Conservation (phyloP, 179 eudicot genomes). For the Beta corolliflora region DNA sequence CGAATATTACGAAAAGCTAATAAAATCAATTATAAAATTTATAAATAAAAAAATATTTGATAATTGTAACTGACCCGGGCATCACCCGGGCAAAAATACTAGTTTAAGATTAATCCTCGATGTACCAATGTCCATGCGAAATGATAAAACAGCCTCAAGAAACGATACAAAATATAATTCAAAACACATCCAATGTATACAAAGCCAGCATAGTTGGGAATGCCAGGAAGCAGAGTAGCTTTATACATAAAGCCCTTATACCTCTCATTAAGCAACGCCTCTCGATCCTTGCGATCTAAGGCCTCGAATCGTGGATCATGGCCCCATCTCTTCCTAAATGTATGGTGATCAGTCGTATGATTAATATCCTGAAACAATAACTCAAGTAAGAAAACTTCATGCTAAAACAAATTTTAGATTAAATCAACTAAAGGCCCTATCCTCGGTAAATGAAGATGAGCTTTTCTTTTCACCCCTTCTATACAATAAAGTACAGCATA, state of each 20-base stretch:
- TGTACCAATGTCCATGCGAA: no score
- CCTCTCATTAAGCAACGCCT: constrained; percentile 84
- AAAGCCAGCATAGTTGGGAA: no score
- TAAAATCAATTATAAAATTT: no score
- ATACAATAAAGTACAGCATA: constrained; percentile 2
- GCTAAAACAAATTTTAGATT: not conserved
- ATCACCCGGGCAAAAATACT: no score
- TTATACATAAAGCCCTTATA: constrained; percentile 29
- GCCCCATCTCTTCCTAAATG: constrained; percentile 89
- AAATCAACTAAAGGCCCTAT: not conserved
- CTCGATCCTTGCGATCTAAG: constrained; percentile 87
- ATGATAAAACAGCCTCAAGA: no score
- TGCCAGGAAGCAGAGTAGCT: not conserved
- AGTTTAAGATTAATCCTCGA: no score
- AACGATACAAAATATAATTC: no score
- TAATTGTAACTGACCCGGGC: no score
- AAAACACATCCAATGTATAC: not conserved
- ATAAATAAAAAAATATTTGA: no score
- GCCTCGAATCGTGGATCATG: constrained; percentile 88
- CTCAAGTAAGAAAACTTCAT: constrained; percentile 20
- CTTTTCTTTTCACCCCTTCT: not conserved
- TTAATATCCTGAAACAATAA: constrained; percentile 69
- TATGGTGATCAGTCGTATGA: constrained; percentile 69
- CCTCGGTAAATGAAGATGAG: not conserved
- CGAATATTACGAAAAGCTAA: no score